These are phyloP conservation scores for Metarhizium humberi DNA, from an alignment of 2,329 filamentous ascomycete genomes.

Conservation along the genomic window DNA sequence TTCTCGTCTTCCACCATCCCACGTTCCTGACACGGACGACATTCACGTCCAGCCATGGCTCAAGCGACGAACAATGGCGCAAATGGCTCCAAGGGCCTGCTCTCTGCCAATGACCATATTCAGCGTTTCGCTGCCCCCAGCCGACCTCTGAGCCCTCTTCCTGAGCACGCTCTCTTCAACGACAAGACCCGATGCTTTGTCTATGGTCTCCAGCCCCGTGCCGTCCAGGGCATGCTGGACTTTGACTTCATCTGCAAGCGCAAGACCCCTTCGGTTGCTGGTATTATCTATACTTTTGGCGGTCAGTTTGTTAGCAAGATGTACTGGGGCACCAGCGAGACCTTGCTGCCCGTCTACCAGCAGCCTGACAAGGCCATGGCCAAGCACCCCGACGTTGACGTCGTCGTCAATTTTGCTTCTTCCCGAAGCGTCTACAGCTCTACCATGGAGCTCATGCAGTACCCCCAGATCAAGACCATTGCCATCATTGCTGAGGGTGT, in stretches of 20 bases:
- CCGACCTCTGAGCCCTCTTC: constrained; percentile 80
- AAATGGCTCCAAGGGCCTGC: constrained; percentile 40
- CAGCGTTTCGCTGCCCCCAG: constrained; percentile 89
- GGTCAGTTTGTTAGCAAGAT: constrained; percentile 99
- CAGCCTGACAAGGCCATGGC: constrained; percentile 81
- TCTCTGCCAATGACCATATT: constrained; percentile 96
- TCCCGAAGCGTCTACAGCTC: constrained; percentile 98
- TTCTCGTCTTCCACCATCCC: not conserved
- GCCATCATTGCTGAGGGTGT: constrained; percentile 99
- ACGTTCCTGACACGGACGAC: constrained; percentile 7
- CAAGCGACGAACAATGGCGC: constrained; percentile 36
- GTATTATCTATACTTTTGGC: constrained; percentile 99
- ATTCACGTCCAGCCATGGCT: constrained; percentile 36
- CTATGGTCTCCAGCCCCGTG: constrained; percentile 95
- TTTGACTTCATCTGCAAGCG: constrained; percentile 99
- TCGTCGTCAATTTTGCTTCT: constrained; percentile 98
- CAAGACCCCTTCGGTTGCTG: constrained; percentile 87
- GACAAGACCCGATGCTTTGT: constrained; percentile 99
- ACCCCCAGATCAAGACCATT: constrained; percentile 94
- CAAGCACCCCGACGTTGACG: constrained; percentile 96
- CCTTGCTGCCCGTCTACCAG: constrained; percentile 96
- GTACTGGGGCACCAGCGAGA: constrained; percentile 99
- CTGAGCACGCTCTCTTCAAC: constrained; percentile 90
- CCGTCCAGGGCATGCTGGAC: constrained; percentile 89
- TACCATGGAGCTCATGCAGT: constrained; percentile 97